Base-by-base conservation (phyloP, 768 basidiomycete species). In the Pholiota conissans region DNA sequence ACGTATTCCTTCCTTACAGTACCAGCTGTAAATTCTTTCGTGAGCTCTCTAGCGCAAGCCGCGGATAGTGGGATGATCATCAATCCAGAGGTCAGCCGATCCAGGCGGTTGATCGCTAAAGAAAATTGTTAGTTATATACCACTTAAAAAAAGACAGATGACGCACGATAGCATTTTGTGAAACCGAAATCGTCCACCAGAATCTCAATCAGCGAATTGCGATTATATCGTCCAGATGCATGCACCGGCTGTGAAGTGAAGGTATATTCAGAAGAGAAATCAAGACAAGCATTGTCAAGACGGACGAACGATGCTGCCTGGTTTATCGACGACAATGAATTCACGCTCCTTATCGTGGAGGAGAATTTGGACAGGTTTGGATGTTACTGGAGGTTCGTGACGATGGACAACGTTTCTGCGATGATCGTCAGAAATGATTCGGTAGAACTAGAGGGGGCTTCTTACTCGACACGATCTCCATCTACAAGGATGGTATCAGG, bases 381-480 rank as follows among this genome's bases (percentile, higher is more conserved):
- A 85, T 1, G 94, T 88, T 3, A 99, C 89, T 3, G 97, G 94
- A 5, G 97, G 97, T 73, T 99, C 97, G 69, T 99, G 97, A n/a
- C 94, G 81, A 71, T 95, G 93, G 13, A 95, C 93, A 13, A 95
- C 82, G 66, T 98, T 97, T 46, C 53, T 54, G 20, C 22, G 35
- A 18, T 5, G n/a, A 30, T 22, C 11, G 26, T 32, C 27, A 22
- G 18, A n/a, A 2, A 24, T 22, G 40, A 22, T 32, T 9, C 20
- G 53, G 11, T 22, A 29, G 4, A 18, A 28, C 8, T 3, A 22
- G 5, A 35, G 20, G 22, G 7, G 2, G 9, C 18, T 28, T 32
- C 89, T 61, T 60, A 93, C 93, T 96, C 93, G 50, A 97, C 87
- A 26, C 91, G 80, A 71, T 99, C 96, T 7, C 94, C 94, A 63